Evolutionary conservation across 2,329 filamentous ascomycete species (phyloP), one percentile per base, ranked within the genome.

Genomic region (Herpotrichia juniperi): DNA sequence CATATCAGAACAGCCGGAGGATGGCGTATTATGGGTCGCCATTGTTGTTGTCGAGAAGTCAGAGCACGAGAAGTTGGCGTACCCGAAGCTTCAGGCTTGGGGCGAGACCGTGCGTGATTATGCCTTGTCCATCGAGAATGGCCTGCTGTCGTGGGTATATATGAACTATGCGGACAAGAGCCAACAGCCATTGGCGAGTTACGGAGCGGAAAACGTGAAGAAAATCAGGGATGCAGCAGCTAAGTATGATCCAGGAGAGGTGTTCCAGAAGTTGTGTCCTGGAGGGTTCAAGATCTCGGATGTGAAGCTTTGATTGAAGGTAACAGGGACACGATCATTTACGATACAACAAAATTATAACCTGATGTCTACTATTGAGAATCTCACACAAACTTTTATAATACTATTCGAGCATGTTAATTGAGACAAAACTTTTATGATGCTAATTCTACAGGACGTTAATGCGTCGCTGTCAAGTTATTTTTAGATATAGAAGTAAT

Each of bases 281-380:
- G 75, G 76, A 9, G 68, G 71, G 35, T 78, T 77, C 50, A 78
- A 78, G 43, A n/a, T n/a, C n/a, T n/a, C n/a, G n/a, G n/a, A n/a
- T n/a, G n/a, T n/a, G n/a, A n/a, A n/a, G n/a, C n/a, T n/a, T n/a
- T n/a, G n/a, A n/a, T n/a, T n/a, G n/a, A n/a, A n/a, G n/a, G n/a
- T n/a, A n/a, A n/a, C n/a, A n/a, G n/a, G n/a, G n/a, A n/a, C n/a
- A n/a, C n/a, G n/a, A n/a, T n/a, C n/a, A n/a, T n/a, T n/a, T n/a
- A n/a, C n/a, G n/a, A n/a, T n/a, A n/a, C n/a, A n/a, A n/a, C n/a
- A n/a, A n/a, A n/a, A n/a, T n/a, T n/a, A n/a, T n/a, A n/a, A n/a
- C n/a, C n/a, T n/a, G n/a, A n/a, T n/a, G n/a, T n/a, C n/a, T n/a
- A n/a, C n/a, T n/a, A n/a, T n/a, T n/a, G n/a, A n/a, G n/a, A n/a